These are phyloP conservation scores for Phytophthora fragariae DNA, from an alignment of 352 stramenopile species.

Conservation along the genomic window DNA sequence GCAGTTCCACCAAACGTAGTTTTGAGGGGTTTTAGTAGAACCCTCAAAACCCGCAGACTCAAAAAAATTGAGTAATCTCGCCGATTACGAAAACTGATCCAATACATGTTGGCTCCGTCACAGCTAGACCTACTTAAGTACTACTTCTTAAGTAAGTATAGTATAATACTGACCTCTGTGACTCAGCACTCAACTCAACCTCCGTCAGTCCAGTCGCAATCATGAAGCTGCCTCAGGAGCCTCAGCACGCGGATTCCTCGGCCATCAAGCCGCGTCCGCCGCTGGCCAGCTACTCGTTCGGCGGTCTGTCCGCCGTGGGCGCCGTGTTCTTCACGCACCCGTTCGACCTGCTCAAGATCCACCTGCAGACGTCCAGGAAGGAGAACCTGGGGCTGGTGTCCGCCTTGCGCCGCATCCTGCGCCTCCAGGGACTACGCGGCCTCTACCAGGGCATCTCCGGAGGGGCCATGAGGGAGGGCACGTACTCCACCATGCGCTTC, in stretches of 20 bases:
- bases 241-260: background rate
- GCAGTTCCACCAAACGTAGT: too few species aligned
- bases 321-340: slow-evolving; percentile 89
- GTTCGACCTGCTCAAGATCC: slow-evolving; percentile 87
- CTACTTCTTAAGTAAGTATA: too few species aligned
- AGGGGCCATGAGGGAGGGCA: slow-evolving; percentile 81
- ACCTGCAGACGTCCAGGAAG: slow-evolving; percentile 83
- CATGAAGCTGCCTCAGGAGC: slow-evolving; percentile 3
- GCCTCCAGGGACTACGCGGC: slow-evolving; percentile 68
- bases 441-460: slow-evolving; percentile 87
- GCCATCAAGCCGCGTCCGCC: slow-evolving; percentile 36
- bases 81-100: slow-evolving; percentile 7
- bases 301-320: slow-evolving; percentile 78
- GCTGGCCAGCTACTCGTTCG: slow-evolving; percentile 76
- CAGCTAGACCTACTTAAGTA: background rate
- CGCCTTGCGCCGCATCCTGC: slow-evolving; percentile 62
- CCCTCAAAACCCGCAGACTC: too few species aligned
- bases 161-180: too few species aligned
- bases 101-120: background rate
- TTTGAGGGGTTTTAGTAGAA: too few species aligned
- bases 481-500: slow-evolving; percentile 88
- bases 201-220: background rate
- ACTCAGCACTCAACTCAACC: too few species aligned
- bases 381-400: slow-evolving; percentile 66
- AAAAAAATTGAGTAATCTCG: slow-evolving; percentile 10